Conservation (phyloP, 495 filamentous ascomycete genomes). For the Corynascus novoguineensis region DNA sequence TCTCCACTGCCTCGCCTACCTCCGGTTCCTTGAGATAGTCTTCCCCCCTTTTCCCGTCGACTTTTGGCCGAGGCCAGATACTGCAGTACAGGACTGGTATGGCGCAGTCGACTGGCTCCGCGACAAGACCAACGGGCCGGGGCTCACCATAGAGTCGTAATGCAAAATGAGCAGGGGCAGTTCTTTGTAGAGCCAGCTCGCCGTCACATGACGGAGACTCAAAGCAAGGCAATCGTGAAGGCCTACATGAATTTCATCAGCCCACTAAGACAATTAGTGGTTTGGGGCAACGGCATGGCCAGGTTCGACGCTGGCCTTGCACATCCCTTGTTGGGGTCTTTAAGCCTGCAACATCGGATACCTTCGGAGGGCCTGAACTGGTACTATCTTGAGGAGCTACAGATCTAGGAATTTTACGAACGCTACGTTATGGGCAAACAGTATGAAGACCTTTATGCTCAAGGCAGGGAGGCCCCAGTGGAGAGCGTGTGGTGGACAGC, state of each 20-base stretch:
- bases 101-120: background rate
- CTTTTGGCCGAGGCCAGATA: background rate
- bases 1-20: background rate
- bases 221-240: background rate
- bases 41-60: background rate
- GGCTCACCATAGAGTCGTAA: slow-evolving; percentile 1
- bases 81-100: background rate
- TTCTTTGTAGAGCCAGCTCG: background rate
- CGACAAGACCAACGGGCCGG: background rate
- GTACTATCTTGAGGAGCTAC: no score
- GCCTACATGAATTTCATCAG: background rate
- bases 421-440: background rate
- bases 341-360: background rate
- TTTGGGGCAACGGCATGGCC: background rate
- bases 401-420: background rate
- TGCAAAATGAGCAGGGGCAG: background rate
- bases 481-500: background rate
- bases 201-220: background rate
- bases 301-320: background rate
- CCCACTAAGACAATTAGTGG: background rate
- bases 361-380: background rate
- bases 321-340: background rate
- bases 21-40: background rate
- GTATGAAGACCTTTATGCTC: background rate
- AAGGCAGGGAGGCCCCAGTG: background rate